These are phyloP conservation scores for Fusarium aywerte DNA, from an alignment of 2,329 filamentous ascomycete genomes.

Conservation along the genomic window DNA sequence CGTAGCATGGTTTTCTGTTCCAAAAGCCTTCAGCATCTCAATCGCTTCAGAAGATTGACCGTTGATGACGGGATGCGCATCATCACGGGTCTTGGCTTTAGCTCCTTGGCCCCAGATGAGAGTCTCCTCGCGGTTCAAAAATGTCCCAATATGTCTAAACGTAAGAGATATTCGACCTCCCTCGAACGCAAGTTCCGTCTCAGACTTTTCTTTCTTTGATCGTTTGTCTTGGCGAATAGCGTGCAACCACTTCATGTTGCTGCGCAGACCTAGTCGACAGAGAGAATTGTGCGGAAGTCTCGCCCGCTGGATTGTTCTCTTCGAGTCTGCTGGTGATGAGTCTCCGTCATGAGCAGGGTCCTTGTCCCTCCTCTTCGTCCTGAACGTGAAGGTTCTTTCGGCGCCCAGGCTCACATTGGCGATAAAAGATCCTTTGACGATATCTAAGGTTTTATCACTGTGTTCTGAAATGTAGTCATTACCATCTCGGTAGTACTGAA, in stretches of 20 bases:
- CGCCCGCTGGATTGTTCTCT: constrained; percentile 72
- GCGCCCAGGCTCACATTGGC: constrained; percentile 96
- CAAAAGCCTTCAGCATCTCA: constrained; percentile 80
- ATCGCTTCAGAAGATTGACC: constrained; percentile 74
- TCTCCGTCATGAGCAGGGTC: constrained; percentile 46
- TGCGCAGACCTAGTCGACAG: constrained; percentile 81
- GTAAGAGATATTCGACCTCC: constrained; percentile 91
- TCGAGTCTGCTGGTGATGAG: constrained; percentile 23
- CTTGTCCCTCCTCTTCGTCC: constrained; percentile 76
- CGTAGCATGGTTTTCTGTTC: constrained; percentile 80
- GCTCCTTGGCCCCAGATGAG: constrained; percentile 95
- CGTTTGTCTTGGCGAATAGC: constrained; percentile 91
- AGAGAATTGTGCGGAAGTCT: constrained; percentile 88
- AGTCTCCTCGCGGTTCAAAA: constrained; percentile 70
- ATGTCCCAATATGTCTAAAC: constrained; percentile 90
- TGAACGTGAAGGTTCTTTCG: constrained; percentile 87
- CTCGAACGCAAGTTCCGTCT: constrained; percentile 75
- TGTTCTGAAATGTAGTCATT: constrained; percentile 96
- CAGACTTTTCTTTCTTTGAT: constrained; percentile 70
- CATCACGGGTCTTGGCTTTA: constrained; percentile 69
- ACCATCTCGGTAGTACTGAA: constrained; percentile 91
- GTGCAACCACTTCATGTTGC: constrained; percentile 90
- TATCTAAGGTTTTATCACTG: constrained; percentile 95
- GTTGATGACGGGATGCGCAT: constrained; percentile 73
- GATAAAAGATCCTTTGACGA: constrained; percentile 81